These are phyloP conservation scores for Penicillium oxalicum DNA, from an alignment of 2,329 filamentous ascomycete genomes.

Conservation along the genomic window DNA sequence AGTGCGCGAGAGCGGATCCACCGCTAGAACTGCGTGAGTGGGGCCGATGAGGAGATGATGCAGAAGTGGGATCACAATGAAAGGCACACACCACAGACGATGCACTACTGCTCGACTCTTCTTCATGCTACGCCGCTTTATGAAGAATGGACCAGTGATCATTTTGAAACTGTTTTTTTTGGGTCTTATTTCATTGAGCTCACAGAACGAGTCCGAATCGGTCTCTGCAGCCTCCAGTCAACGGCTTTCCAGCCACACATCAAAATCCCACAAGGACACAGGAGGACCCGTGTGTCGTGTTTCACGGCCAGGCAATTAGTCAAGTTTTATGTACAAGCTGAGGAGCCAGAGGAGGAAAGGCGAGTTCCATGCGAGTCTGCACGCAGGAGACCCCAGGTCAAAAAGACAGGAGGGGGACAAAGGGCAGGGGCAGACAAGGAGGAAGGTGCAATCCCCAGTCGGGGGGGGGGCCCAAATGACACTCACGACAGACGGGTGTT, in stretches of 20 bases:
- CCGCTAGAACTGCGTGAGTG: too few relatives aligned
- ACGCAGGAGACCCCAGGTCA: not conserved
- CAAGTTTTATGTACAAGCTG: conserved; percentile 32
- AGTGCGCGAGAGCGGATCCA: too few relatives aligned
- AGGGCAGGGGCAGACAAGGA: conserved; percentile 6
- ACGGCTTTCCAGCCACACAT: conserved; percentile 20
- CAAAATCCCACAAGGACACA: conserved; percentile 16
- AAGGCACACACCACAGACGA: too few relatives aligned
- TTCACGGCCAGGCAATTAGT: conserved; percentile 14
- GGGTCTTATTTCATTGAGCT: conserved; percentile 19
- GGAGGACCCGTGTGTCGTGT: conserved; percentile 7
- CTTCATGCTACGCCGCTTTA: too few relatives aligned
- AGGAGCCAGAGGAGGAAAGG: conserved; percentile 16
- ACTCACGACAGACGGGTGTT: conserved; percentile 7
- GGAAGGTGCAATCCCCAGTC: conserved; percentile 5
- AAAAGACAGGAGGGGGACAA: conserved; percentile 1
- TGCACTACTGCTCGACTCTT: too few relatives aligned
- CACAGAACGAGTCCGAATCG: conserved; percentile 26
- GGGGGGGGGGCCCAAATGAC: not conserved
- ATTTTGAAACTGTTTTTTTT: conserved; percentile 1
- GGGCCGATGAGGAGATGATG: too few relatives aligned
- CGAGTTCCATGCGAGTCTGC: too few relatives aligned
- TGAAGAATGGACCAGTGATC: not conserved
- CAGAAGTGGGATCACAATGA: too few relatives aligned
- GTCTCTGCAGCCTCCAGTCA: conserved; percentile 24